Percentiles rank a stretch among this genome's conserved stretches.
Evolutionary conservation across 2,329 filamentous ascomycete genomes (phyloP).

Genomic region (Colletotrichum spaethianum): DNA sequence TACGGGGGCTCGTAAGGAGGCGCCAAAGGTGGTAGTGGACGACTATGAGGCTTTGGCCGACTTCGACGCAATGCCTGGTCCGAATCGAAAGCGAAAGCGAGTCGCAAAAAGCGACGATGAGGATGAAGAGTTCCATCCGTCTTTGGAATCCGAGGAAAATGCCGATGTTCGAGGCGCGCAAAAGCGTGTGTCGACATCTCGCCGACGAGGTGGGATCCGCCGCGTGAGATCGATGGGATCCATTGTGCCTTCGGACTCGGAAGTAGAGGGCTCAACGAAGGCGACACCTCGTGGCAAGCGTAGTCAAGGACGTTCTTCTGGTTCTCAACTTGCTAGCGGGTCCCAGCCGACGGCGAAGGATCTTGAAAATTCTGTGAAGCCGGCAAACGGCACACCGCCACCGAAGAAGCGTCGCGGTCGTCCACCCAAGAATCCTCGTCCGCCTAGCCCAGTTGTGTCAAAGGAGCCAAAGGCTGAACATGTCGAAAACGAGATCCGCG

Average conservation of each 20-base stretch:
- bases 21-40: slow-evolving; percentile 28
- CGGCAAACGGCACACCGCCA: neutral
- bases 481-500: slow-evolving; percentile 25
- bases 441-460: slow-evolving; percentile 5
- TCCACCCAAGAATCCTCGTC: slow-evolving; percentile 35
- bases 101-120: slow-evolving; percentile 33
- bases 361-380: neutral
- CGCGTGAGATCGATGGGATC: slow-evolving; percentile 26
- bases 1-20: slow-evolving; percentile 39
- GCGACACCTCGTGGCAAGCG: slow-evolving; percentile 16
- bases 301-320: slow-evolving; percentile 1
- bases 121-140: slow-evolving; percentile 39
- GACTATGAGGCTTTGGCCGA: slow-evolving; percentile 36
- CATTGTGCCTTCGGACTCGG: slow-evolving; percentile 26
- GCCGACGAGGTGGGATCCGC: slow-evolving; percentile 16
- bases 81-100: slow-evolving; percentile 34
- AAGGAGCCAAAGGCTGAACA: neutral
- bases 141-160: slow-evolving; percentile 35
- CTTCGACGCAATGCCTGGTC: slow-evolving; percentile 10
- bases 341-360: neutral
- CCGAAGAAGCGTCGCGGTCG: slow-evolving; percentile 38
- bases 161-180: slow-evolving; percentile 7
- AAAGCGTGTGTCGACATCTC: slow-evolving; percentile 9
- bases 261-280: slow-evolving; percentile 9
- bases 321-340: neutral